Conservation (phyloP, 2,329 filamentous ascomycete species). For the Hypoxylon sp. region DNA sequence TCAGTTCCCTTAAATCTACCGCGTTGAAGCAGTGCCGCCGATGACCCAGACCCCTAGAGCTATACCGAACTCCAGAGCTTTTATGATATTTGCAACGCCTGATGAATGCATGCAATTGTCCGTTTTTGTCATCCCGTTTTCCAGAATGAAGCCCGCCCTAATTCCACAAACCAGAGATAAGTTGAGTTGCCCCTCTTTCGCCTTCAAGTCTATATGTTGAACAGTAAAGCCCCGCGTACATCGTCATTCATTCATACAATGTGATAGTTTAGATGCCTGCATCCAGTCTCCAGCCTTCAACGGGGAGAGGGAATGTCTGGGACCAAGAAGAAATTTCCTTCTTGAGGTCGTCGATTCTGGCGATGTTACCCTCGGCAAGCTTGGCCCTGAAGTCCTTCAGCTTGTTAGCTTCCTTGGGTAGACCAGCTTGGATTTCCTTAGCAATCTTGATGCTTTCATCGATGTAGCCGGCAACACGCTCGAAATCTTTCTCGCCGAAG, state of each 20-base stretch:
- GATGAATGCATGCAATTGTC: slow-evolving; percentile 54
- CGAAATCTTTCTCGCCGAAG: slow-evolving; percentile 93
- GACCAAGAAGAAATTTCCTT: slow-evolving; percentile 94
- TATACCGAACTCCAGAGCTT: slow-evolving; percentile 50
- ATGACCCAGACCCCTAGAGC: slow-evolving; percentile 50
- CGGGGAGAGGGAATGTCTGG: slow-evolving; percentile 90
- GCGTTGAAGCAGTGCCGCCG: slow-evolving; percentile 60
- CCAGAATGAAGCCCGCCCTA: slow-evolving; percentile 46
- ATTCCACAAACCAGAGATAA: slow-evolving; percentile 50
- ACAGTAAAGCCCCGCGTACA: slow-evolving; percentile 43
- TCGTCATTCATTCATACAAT: slow-evolving; percentile 32
- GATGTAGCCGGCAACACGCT: slow-evolving; percentile 90
- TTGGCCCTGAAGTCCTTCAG: slow-evolving; percentile 99
- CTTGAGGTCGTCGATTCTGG: slow-evolving; percentile 86
- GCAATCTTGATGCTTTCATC: slow-evolving; percentile 89
- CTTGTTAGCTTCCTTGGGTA: slow-evolving; percentile 99
- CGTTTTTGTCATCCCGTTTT: slow-evolving; percentile 46
- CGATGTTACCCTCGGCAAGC: slow-evolving; percentile 82
- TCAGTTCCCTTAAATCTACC: slow-evolving; percentile 47
- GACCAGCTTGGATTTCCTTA: slow-evolving; percentile 85
- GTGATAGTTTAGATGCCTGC: slow-evolving; percentile 66
- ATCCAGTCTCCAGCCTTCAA: slow-evolving; percentile 78
- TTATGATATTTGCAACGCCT: slow-evolving; percentile 54
- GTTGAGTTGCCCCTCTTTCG: slow-evolving; percentile 54
- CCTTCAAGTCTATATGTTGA: slow-evolving; percentile 53